Base-by-base conservation (phyloP, 164 flowering plant genomes). In the Platanus orientalis region DNA sequence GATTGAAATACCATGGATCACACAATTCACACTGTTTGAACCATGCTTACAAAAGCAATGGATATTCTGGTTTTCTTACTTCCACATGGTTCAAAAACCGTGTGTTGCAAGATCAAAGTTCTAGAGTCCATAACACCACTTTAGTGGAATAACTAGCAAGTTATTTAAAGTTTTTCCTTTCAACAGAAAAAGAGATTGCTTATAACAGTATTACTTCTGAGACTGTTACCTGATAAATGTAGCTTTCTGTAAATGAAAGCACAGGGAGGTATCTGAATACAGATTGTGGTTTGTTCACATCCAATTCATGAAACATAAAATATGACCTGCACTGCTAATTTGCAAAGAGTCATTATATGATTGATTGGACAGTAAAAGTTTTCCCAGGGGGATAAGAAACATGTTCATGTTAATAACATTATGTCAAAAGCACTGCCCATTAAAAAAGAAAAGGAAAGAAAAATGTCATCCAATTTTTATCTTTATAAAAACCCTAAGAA, bases 261-360 rank as follows among this genome's bases (percentile, higher is more conserved):
- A 94, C 39, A 16, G 96, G 97, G 24, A 94, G 76, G 68, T 84
- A 84, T 73, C 68, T 80, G 82, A 94, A 94, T 40, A 89, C 30
- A 10, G 79, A 66, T 29, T 83, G 79, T 36, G 97, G 90, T 25
- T 54, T 71, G 71, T 66, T 80, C 34, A 69, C 84, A 74, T 94
- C 96, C 84, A 94, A 75, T 34, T 75, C 87, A 69, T 94, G 99
- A 72, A 94, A 94, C 95, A 94, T 84, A 65, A 91, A 89, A 69
- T 94, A 94, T 40, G 97, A 90, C 73, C 98, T 90, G 84, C 89
- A 89, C 98, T 94, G 89, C 64, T 51, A 62, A 71, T 36, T 53
- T 62, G 13, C 48, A 27, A 66, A 67, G 12, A 69, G 54, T 64
- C 26, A 62, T 62, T 28, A 44, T 6, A 53, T 30, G 14, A 58